phyloP scores from a whole-genome alignment of 345 rosid genomes.

The Eucalyptus cloeziana region DNA sequence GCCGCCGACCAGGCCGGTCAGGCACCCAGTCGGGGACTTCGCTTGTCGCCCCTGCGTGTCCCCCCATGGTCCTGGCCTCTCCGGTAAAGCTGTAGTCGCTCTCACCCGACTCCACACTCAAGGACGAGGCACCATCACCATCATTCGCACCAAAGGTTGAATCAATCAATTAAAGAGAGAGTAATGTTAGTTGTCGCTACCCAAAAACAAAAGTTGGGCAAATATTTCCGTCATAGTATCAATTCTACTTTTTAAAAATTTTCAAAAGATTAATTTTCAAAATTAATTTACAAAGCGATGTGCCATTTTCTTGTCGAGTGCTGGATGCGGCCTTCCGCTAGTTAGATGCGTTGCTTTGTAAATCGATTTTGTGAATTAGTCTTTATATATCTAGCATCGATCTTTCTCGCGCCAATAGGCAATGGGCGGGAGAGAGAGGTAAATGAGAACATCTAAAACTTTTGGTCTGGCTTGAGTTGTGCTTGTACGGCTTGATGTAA shows the following conservation, averaged over 20 bases:
- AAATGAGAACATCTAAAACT: background rate
- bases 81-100: slow-evolving; percentile 91
- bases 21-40: slow-evolving; percentile 93
- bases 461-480: background rate
- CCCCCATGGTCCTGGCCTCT: slow-evolving; percentile 63
- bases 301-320: background rate
- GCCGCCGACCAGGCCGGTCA: slow-evolving; percentile 79
- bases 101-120: slow-evolving; percentile 89
- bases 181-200: background rate
- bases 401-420: background rate
- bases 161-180: too few relatives aligned
- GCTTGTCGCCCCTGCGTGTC: slow-evolving; percentile 70
- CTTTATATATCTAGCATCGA: background rate
- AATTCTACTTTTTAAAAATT: background rate
- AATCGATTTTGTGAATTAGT: background rate
- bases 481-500: background rate
- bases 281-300: background rate
- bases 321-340: background rate
- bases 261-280: background rate
- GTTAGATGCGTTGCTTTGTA: background rate
- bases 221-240: background rate
- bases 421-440: background rate
- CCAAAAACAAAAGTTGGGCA: background rate
- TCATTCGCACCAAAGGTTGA: slow-evolving; percentile 85
- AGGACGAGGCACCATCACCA: slow-evolving; percentile 84